A percentile compares a stretch with the other conserved stretches of the same genome.
These are phyloP conservation scores for Rhododendron ovatum DNA, from an alignment of 148 eudicot species.

Conservation along the genomic window DNA sequence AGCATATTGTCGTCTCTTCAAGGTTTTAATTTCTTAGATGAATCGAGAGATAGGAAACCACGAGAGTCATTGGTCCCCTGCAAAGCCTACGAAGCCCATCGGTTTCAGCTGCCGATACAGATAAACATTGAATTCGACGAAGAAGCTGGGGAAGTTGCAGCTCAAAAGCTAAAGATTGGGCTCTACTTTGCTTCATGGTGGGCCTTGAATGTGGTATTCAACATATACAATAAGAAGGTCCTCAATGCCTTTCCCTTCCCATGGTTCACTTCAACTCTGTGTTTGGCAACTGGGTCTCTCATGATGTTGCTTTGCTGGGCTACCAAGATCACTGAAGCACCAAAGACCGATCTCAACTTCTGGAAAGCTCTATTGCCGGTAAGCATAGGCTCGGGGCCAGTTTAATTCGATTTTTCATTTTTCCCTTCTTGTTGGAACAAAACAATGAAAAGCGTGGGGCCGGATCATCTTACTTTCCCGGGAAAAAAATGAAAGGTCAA, in stretches of 20 bases:
- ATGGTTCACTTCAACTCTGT: slow-evolving; percentile 54
- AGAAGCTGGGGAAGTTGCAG: slow-evolving; percentile 15
- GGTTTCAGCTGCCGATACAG: slow-evolving; percentile 12
- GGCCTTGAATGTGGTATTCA: slow-evolving; percentile 46
- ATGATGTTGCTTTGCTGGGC: slow-evolving; percentile 49
- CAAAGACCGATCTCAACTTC: slow-evolving; percentile 42
- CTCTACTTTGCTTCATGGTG: slow-evolving; percentile 47
- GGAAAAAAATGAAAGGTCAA: too few species aligned
- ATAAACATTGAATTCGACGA: slow-evolving; percentile 22
- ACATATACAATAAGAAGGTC: slow-evolving; percentile 47
- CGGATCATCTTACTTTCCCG: too few species aligned
- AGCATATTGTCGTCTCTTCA: slow-evolving; percentile 16
- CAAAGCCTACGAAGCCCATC: slow-evolving; percentile 34
- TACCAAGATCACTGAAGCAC: slow-evolving; percentile 34
- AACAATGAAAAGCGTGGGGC: too few species aligned
- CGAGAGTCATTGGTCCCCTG: slow-evolving; percentile 11
- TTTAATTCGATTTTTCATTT: too few species aligned
- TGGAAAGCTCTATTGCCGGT: slow-evolving; percentile 52
- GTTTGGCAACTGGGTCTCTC: slow-evolving; percentile 43
- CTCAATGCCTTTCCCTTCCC: slow-evolving; percentile 53
- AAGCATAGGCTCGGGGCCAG: slow-evolving; percentile 6
- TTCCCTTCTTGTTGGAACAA: too few species aligned
- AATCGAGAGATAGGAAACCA: slow-evolving; percentile 5
- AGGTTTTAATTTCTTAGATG: slow-evolving; percentile 11
- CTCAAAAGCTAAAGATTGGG: slow-evolving; percentile 41